These are phyloP conservation scores for Draba incana DNA, from an alignment of 345 rosid genomes.

Conservation along the genomic window DNA sequence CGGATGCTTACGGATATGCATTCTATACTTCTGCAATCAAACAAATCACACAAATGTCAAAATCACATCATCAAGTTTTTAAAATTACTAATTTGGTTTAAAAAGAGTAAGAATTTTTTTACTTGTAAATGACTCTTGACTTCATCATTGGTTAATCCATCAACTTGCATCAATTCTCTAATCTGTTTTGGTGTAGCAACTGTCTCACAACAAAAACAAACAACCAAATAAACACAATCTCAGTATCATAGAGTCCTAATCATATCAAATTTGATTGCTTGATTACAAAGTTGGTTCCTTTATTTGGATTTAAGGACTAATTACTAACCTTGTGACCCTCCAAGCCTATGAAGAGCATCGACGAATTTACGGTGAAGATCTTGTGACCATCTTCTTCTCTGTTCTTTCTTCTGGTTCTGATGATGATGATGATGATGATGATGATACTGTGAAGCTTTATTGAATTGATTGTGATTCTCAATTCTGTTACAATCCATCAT, in stretches of 20 bases:
- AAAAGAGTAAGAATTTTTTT: slow-evolving; percentile 17
- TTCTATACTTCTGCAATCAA: slow-evolving; percentile 74
- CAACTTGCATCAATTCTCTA: slow-evolving; percentile 76
- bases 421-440: slow-evolving; percentile 35
- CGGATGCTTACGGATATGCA: slow-evolving; percentile 63
- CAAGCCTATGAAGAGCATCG: slow-evolving; percentile 70
- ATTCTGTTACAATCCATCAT: slow-evolving; percentile 33
- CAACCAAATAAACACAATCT: slow-evolving; percentile 28
- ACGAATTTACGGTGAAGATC: slow-evolving; percentile 74
- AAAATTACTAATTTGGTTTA: neutral
- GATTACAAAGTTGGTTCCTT: slow-evolving; percentile 11
- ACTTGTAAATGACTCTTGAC: slow-evolving; percentile 95
- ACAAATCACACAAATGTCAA: slow-evolving; percentile 18
- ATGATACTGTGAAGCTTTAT: slow-evolving; percentile 5
- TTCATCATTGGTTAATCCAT: slow-evolving; percentile 91
- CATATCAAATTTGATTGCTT: too few species aligned
- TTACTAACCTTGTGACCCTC: slow-evolving; percentile 68
- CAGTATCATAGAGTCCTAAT: slow-evolving; percentile 3
- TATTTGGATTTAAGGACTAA: slow-evolving; percentile 14
- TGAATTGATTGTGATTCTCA: slow-evolving; percentile 14
- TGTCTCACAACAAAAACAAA: slow-evolving; percentile 41
- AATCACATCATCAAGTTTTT: neutral
- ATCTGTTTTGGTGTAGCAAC: slow-evolving; percentile 88
- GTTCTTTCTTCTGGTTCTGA: slow-evolving; percentile 52
- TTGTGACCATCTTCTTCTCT: slow-evolving; percentile 79